These are phyloP conservation scores for Dissophora globulifera DNA, from an alignment of 192 early-diverging fungal species.

Conservation along the genomic window DNA sequence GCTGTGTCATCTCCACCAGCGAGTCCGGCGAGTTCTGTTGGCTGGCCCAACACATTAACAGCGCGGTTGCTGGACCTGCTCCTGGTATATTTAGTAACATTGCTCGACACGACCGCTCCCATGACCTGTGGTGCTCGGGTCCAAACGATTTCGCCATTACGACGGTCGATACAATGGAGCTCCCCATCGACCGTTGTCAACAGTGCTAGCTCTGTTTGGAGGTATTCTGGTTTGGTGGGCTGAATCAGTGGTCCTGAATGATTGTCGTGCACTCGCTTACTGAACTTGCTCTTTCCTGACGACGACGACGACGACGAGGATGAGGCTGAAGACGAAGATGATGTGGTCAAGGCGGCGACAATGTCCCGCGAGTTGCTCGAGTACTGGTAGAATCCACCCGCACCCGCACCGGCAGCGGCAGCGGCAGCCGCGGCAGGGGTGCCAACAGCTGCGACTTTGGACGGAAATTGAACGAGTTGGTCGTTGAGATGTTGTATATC, in stretches of 20 bases:
- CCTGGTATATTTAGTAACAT: conserved; percentile 20
- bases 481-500: neutral
- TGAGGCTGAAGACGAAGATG: neutral
- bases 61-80: neutral
- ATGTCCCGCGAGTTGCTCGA: neutral
- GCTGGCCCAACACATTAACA: conserved; percentile 2
- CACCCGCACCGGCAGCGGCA: neutral
- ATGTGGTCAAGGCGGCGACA: neutral
- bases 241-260: conserved; percentile 8
- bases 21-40: no score
- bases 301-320: neutral
- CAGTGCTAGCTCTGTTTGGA: conserved; percentile 57
- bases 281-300: conserved; percentile 1
- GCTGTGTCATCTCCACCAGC: conserved; percentile 13
- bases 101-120: conserved; percentile 61
- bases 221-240: conserved; percentile 11
- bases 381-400: neutral
- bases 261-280: conserved; percentile 14
- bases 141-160: conserved; percentile 71
- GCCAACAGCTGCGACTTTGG: no score
- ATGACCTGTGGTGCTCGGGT: conserved; percentile 58
- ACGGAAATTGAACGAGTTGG: neutral
- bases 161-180: conserved; percentile 70
- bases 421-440: neutral
- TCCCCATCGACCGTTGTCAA: conserved; percentile 81